Conservation (phyloP, 192 early-diverging fungal genomes). For the Funneliformis geosporum region DNA sequence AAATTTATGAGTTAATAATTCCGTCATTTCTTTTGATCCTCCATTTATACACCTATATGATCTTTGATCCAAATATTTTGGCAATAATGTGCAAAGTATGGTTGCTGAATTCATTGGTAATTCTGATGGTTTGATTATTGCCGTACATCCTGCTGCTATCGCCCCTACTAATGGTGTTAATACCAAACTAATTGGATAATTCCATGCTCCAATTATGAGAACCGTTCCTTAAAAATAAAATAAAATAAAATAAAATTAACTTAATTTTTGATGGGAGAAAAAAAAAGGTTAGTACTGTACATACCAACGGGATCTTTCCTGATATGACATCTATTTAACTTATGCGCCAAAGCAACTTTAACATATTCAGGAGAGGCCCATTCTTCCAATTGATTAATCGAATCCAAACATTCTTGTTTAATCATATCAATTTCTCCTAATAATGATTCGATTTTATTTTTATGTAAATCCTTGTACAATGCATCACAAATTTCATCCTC, state of each 20-base stretch:
- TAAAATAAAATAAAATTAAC: background rate
- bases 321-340: slow-evolving; percentile 50
- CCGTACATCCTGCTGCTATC: slow-evolving; percentile 89
- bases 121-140: slow-evolving; percentile 85
- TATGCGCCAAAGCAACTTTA: slow-evolving; percentile 44
- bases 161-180: slow-evolving; percentile 77
- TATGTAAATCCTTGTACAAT: slow-evolving; percentile 58
- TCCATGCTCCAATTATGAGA: slow-evolving; percentile 55
- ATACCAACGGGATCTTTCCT: slow-evolving; percentile 77
- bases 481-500: slow-evolving; percentile 57
- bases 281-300: background rate
- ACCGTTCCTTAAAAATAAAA: slow-evolving; percentile 32
- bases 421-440: slow-evolving; percentile 56
- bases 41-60: slow-evolving; percentile 77
- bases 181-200: slow-evolving; percentile 60
- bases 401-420: slow-evolving; percentile 47
- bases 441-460: slow-evolving; percentile 54
- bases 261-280: no score
- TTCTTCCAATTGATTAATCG: slow-evolving; percentile 61
- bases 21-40: slow-evolving; percentile 69
- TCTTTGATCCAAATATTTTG: slow-evolving; percentile 72
- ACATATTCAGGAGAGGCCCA: slow-evolving; percentile 54
- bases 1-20: slow-evolving; percentile 72
- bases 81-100: slow-evolving; percentile 61
- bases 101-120: slow-evolving; percentile 63